Conservation (phyloP, 441 rosid species). For the Erodium moschatum region DNA sequence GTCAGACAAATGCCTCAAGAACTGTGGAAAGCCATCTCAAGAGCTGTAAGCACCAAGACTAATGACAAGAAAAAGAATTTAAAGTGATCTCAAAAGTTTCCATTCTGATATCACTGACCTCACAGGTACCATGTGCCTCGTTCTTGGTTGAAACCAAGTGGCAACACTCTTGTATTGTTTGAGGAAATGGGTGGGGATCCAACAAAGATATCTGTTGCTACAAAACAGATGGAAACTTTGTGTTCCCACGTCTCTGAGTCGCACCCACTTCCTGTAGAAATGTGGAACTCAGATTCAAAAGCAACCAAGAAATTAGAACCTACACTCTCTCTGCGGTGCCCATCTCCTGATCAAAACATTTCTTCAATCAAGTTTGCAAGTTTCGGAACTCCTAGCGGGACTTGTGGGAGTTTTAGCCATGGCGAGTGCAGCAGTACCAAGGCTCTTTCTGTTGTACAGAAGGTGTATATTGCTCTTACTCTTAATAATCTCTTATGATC, state of each 20-base stretch:
- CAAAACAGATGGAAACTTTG: constrained; percentile 41
- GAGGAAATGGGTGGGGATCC: constrained; percentile 95
- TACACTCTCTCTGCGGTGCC: constrained; percentile 48
- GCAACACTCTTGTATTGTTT: constrained; percentile 69
- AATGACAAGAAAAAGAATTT: not conserved
- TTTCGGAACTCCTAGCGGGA: constrained; percentile 73
- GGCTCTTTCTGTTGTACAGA: constrained; percentile 51
- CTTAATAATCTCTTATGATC: not conserved
- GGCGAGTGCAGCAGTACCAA: constrained; percentile 52
- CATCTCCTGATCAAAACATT: constrained; percentile 53
- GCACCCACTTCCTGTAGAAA: constrained; percentile 66
- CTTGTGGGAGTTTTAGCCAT: constrained; percentile 68
- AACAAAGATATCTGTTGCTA: constrained; percentile 48
- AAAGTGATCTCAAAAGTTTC: not conserved
- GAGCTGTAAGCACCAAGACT: constrained; percentile 46
- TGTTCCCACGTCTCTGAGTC: constrained; percentile 64
- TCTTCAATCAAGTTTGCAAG: constrained; percentile 75
- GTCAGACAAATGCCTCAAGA: constrained; percentile 65
- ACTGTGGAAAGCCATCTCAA: constrained; percentile 88
- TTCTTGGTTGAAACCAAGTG: constrained; percentile 69
- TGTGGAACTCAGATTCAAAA: constrained; percentile 50
- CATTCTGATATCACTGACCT: constrained; percentile 13
- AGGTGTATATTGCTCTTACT: constrained; percentile 34
- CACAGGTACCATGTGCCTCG: constrained; percentile 89
- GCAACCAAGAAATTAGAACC: constrained; percentile 34